Conservation (phyloP, 768 basidiomycete species). For the Pholiota conissans region DNA sequence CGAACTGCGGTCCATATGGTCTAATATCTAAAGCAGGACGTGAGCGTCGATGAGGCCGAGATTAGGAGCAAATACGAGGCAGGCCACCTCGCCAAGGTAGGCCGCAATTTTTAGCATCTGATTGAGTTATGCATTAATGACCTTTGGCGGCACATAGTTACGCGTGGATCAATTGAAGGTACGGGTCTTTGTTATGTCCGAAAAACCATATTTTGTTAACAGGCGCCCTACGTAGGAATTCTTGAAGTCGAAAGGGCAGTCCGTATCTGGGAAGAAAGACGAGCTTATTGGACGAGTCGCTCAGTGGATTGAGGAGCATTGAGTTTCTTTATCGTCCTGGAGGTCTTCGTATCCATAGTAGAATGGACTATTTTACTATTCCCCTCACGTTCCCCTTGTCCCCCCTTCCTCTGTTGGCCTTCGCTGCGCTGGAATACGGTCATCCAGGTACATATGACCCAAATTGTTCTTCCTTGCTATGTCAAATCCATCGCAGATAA, state of each 20-base stretch:
- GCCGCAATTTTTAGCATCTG: conserved; percentile 15
- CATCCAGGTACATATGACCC: not conserved
- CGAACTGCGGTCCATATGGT: not conserved
- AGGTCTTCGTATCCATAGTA: too few relatives aligned
- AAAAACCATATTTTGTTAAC: conserved; percentile 4
- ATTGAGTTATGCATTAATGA: conserved; percentile 10
- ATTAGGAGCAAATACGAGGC: conserved; percentile 64
- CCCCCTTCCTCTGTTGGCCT: too few relatives aligned
- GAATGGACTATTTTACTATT: too few relatives aligned
- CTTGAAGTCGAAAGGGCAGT: conserved; percentile 61
- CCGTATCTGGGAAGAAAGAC: conserved; percentile 68
- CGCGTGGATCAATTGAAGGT: conserved; percentile 82
- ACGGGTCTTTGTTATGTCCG: conserved; percentile 15
- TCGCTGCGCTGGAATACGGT: not conserved
- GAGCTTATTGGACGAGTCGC: conserved; percentile 67
- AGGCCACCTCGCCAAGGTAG: conserved; percentile 67
- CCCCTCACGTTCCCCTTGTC: too few relatives aligned
- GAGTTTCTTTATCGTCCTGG: too few relatives aligned
- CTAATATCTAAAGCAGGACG: conserved; percentile 42
- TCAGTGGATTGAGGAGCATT: conserved; percentile 58
- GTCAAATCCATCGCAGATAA: not conserved
- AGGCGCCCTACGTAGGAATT: conserved; percentile 53
- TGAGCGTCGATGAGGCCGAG: conserved; percentile 69
- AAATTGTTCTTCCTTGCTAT: not conserved
- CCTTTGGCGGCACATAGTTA: conserved; percentile 42